These are phyloP conservation scores for Euphorbia celastroides DNA, from an alignment of 441 rosid species.

Conservation along the genomic window DNA sequence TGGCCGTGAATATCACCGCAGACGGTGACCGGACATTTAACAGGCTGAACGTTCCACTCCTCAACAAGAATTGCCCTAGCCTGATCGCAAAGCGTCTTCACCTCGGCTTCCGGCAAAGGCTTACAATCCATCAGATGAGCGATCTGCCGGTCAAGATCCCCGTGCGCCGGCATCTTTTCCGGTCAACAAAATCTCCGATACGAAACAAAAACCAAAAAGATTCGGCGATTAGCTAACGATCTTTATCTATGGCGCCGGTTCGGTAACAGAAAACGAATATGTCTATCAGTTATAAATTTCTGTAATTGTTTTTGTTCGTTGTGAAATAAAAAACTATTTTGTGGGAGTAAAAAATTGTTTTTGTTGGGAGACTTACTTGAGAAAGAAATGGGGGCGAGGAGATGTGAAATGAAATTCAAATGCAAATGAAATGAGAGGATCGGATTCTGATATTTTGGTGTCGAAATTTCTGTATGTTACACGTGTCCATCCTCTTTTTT, in stretches of 20 bases:
- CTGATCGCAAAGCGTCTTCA: constrained; percentile 89
- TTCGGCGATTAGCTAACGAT: constrained; percentile 11
- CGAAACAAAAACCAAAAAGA: neutral
- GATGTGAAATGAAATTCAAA: constrained; percentile 39
- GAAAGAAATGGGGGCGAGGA: neutral
- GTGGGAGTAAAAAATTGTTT: no score
- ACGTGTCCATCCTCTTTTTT: no score
- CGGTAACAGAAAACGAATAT: constrained; percentile 22
- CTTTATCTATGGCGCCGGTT: constrained; percentile 1
- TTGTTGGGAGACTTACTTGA: neutral
- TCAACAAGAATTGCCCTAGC: constrained; percentile 91
- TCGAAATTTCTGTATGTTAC: no score
- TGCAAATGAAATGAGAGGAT: constrained; percentile 32
- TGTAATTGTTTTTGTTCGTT: neutral
- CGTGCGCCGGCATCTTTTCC: constrained; percentile 67
- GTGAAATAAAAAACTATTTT: neutral
- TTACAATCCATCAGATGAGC: constrained; percentile 97
- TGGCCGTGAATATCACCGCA: constrained; percentile 99
- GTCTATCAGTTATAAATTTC: constrained; percentile 26
- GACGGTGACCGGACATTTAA: constrained; percentile 98
- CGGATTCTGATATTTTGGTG: no score
- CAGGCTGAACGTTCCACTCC: constrained; percentile 99
- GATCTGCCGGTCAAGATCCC: constrained; percentile 98
- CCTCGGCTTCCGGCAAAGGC: constrained; percentile 83
- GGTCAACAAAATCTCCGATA: constrained; percentile 7